A percentile compares a stretch with the other conserved stretches of the same genome.
phyloP scores from a whole-genome alignment of 2,329 filamentous ascomycete genomes.

The Aspergillus flavus region DNA sequence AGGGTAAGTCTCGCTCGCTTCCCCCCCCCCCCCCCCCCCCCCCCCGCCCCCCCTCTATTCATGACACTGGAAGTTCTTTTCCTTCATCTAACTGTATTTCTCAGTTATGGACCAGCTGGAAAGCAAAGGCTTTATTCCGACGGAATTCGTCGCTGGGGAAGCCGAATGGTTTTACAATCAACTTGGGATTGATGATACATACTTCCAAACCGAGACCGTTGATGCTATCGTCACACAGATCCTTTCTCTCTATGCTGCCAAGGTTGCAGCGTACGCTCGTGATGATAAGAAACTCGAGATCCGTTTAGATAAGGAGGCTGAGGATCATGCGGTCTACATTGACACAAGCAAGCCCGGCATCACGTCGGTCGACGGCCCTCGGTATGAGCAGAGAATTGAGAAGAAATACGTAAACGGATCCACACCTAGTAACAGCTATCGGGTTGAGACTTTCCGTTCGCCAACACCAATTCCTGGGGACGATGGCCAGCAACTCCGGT shows the following conservation, averaged over 20 bases:
- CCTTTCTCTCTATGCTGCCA: slow-evolving; percentile 93
- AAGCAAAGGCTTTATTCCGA: slow-evolving; percentile 82
- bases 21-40: slow-evolving; percentile 1
- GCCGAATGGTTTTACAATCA: slow-evolving; percentile 97
- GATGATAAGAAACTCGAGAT: slow-evolving; percentile 95
- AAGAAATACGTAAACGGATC: slow-evolving; percentile 90
- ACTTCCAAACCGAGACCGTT: slow-evolving; percentile 87
- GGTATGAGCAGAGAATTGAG: slow-evolving; percentile 91
- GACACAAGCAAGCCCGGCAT: slow-evolving; percentile 92
- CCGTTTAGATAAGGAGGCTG: slow-evolving; percentile 89
- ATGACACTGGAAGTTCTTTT: background rate
- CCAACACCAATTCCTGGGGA: slow-evolving; percentile 74
- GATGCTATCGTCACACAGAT: slow-evolving; percentile 91
- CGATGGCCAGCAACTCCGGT: slow-evolving; percentile 82
- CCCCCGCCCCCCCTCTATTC: slow-evolving; percentile 18
- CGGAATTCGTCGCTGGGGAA: slow-evolving; percentile 79
- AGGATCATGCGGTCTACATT: slow-evolving; percentile 96
- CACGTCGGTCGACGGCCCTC: slow-evolving; percentile 74
- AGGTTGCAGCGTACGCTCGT: slow-evolving; percentile 88
- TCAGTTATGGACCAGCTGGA: slow-evolving; percentile 79
- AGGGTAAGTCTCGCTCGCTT: slow-evolving; percentile 56
- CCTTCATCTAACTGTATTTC: background rate
- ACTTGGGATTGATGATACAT: slow-evolving; percentile 97
- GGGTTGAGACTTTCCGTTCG: slow-evolving; percentile 96
- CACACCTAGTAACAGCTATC: slow-evolving; percentile 72